These are phyloP conservation scores for Henckelia pumila DNA, from an alignment of 257 asterid species.

Conservation along the genomic window DNA sequence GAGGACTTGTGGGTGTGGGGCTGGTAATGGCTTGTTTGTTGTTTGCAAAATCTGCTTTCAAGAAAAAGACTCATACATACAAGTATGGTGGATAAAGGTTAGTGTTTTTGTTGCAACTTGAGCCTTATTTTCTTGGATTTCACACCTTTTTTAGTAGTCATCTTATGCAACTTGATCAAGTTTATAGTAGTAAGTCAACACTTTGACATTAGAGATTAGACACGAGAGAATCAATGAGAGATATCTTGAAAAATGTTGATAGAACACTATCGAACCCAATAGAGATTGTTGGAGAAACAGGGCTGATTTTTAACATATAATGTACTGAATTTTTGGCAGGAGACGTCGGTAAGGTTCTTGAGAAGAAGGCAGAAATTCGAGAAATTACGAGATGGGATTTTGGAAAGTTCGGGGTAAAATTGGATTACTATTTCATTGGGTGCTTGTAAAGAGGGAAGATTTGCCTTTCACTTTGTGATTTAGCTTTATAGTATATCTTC, in stretches of 20 bases:
- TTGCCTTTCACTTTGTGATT: slow-evolving; percentile 23
- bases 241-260: not conserved
- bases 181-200: not conserved
- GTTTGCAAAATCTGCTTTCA: slow-evolving; percentile 57
- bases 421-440: slow-evolving; percentile 16
- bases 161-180: not conserved
- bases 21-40: slow-evolving; percentile 59
- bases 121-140: not conserved
- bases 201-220: not conserved
- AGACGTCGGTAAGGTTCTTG: not conserved
- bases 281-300: not conserved
- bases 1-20: slow-evolving; percentile 71
- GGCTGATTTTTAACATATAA: not conserved
- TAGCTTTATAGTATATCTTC: slow-evolving; percentile 34
- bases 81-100: slow-evolving; percentile 59
- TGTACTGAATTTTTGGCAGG: slow-evolving; percentile 2
- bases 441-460: slow-evolving; percentile 26
- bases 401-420: not conserved
- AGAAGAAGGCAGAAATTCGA: slow-evolving; percentile 11
- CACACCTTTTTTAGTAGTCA: not conserved
- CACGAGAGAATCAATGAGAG: not conserved
- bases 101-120: slow-evolving; percentile 1
- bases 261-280: not conserved
- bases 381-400: not conserved
- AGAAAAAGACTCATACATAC: slow-evolving; percentile 46